Conservation (phyloP, 2,329 filamentous ascomycete genomes). For the Botrytis cinerea region DNA sequence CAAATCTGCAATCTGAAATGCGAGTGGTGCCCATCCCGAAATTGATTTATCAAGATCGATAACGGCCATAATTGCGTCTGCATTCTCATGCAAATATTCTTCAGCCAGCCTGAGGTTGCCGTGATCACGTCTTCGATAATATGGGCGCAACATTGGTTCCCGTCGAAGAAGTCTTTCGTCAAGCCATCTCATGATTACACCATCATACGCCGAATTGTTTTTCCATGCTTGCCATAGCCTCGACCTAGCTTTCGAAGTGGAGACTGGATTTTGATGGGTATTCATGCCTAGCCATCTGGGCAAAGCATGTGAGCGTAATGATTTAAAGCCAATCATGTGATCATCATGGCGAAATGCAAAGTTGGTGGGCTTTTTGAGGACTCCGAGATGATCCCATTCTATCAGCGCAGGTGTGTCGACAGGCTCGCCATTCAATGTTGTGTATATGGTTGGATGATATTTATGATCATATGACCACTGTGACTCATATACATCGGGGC, state of each 20-base stretch:
- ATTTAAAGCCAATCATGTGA: slow-evolving; percentile 51
- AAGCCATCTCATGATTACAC: slow-evolving; percentile 50
- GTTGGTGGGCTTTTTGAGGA: slow-evolving; percentile 46
- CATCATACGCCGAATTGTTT: slow-evolving; percentile 47
- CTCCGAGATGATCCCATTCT: slow-evolving; percentile 44
- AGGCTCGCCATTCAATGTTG: slow-evolving; percentile 50
- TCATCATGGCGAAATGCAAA: slow-evolving; percentile 54
- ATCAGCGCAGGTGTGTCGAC: slow-evolving; percentile 56
- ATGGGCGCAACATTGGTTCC: slow-evolving; percentile 45
- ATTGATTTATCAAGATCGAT: slow-evolving; percentile 40
- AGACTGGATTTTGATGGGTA: slow-evolving; percentile 43
- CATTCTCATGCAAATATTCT: slow-evolving; percentile 44
- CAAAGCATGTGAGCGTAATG: slow-evolving; percentile 33
- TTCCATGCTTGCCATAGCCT: slow-evolving; percentile 52
- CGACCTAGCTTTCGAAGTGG: slow-evolving; percentile 47
- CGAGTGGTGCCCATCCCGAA: slow-evolving; percentile 38
- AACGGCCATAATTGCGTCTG: slow-evolving; percentile 39
- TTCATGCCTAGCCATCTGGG: slow-evolving; percentile 43
- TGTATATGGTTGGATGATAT: slow-evolving; percentile 48
- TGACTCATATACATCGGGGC: slow-evolving; percentile 53
- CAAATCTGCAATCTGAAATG: slow-evolving; percentile 43
- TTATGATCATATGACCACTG: slow-evolving; percentile 51
- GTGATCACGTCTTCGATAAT: slow-evolving; percentile 45
- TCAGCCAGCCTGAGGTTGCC: slow-evolving; percentile 45
- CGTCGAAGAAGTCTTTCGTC: slow-evolving; percentile 48